Conservation (phyloP, 2,329 filamentous ascomycete genomes). For the Penicillium sp. region DNA sequence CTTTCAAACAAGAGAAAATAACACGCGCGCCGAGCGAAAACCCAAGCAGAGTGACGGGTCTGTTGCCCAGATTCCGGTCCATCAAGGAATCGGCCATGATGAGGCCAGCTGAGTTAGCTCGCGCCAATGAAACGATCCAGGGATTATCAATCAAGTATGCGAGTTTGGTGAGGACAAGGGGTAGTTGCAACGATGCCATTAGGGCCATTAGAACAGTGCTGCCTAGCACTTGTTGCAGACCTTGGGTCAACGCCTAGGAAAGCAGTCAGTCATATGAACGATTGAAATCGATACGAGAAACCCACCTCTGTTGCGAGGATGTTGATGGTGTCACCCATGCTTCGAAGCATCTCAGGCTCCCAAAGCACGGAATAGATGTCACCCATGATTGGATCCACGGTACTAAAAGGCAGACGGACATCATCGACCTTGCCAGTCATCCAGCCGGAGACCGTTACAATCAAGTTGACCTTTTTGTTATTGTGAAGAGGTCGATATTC, state of each 20-base stretch:
- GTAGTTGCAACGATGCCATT: constrained; percentile 91
- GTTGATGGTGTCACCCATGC: constrained; percentile 98
- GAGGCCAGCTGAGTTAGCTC: constrained; percentile 80
- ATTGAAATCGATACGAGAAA: neutral
- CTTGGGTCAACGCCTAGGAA: constrained; percentile 80
- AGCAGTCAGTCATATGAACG: constrained; percentile 25
- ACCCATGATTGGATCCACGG: constrained; percentile 95
- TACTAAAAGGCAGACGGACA: constrained; percentile 90
- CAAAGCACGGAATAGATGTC: constrained; percentile 95
- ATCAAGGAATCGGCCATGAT: constrained; percentile 93
- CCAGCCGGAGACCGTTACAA: constrained; percentile 94
- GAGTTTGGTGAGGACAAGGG: constrained; percentile 86
- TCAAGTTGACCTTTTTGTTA: constrained; percentile 94
- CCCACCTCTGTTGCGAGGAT: constrained; percentile 92
- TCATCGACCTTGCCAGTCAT: constrained; percentile 98
- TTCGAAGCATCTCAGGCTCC: constrained; percentile 97
- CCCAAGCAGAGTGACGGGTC: constrained; percentile 88
- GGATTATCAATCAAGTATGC: constrained; percentile 97
- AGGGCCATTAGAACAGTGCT: constrained; percentile 82
- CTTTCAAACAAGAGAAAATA: constrained; percentile 85
- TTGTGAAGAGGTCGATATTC: constrained; percentile 96
- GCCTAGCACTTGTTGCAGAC: constrained; percentile 89
- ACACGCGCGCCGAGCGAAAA: constrained; percentile 91
- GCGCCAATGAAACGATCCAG: constrained; percentile 92
- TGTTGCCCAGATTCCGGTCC: constrained; percentile 82